Evolutionary conservation across 129 eudicot species (phyloP).

Genomic region (Ambrosia artemisiifolia): DNA sequence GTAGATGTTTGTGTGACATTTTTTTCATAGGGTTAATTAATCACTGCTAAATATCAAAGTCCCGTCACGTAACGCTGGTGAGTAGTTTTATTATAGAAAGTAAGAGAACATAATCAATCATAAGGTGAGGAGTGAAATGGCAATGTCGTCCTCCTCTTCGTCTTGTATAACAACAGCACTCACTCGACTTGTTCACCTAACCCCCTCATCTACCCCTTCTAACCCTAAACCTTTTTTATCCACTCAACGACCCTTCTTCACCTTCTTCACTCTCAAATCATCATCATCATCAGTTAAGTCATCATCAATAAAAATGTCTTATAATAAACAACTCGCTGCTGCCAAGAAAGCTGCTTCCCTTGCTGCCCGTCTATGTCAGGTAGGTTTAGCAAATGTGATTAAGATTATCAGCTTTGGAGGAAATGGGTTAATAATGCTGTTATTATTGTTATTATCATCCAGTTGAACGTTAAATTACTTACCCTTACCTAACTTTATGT

Average conservation of each 20-base stretch:
- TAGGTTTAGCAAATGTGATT: not conserved
- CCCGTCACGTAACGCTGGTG: no score
- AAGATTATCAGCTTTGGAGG: no score
- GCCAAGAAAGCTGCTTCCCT: constrained; percentile 90
- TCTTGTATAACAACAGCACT: not conserved
- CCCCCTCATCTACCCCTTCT: constrained; percentile 5
- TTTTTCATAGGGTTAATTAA: no score
- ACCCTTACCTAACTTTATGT: not conserved
- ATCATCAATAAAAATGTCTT: constrained; percentile 44
- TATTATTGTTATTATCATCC: not conserved
- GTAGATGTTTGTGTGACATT: no score
- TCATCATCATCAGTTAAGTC: not conserved
- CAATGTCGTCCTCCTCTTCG: not conserved
- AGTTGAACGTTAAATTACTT: not conserved
- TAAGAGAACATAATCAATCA: no score
- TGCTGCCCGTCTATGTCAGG: constrained; percentile 92
- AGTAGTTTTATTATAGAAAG: no score
- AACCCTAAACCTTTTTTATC: constrained; percentile 18
- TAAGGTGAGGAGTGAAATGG: no score
- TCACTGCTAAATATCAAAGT: no score
- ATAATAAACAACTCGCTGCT: constrained; percentile 66
- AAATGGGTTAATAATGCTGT: no score
- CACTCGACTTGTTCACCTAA: constrained; percentile 15
- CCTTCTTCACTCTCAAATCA: constrained; percentile 21
- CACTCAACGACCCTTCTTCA: not conserved